Evolutionary conservation across 495 filamentous ascomycete species (phyloP).

Genomic region (Hypoxylon perforatum): DNA sequence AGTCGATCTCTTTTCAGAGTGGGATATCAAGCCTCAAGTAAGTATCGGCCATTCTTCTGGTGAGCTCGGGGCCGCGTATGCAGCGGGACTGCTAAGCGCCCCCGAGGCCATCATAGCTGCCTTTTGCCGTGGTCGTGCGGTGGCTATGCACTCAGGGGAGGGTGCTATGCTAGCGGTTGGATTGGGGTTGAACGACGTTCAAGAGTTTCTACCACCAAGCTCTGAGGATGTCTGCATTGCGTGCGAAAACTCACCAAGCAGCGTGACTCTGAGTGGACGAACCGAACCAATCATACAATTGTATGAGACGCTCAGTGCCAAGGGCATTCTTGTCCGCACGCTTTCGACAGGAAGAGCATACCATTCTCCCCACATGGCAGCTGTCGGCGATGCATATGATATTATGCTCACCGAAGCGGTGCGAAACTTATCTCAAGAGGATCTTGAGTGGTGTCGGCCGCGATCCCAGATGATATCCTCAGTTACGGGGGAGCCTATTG

Average conservation of each 20-base stretch:
- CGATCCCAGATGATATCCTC: conserved; percentile 48
- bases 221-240: conserved; percentile 49
- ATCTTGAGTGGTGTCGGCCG: conserved; percentile 31
- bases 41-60: conserved; percentile 72
- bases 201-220: conserved; percentile 3
- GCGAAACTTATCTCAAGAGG: conserved; percentile 24
- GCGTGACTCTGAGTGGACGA: conserved; percentile 58
- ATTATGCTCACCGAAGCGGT: conserved; percentile 36
- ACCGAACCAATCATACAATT: conserved; percentile 46
- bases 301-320: conserved; percentile 39
- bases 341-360: conserved; percentile 61
- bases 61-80: conserved; percentile 68
- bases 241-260: conserved; percentile 56
- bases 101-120: conserved; percentile 60
- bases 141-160: conserved; percentile 13
- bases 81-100: conserved; percentile 55
- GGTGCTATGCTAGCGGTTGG: conserved; percentile 65
- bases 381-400: conserved; percentile 49
- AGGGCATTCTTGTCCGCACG: conserved; percentile 51
- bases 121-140: conserved; percentile 49
- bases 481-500: conserved; percentile 42
- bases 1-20: conserved; percentile 62
- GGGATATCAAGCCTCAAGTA: conserved; percentile 60
- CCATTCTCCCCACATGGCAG: conserved; percentile 62
- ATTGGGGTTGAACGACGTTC: conserved; percentile 33